phyloP scores from a whole-genome alignment of 495 filamentous ascomycete species.

The Penicillium riverlandense region DNA sequence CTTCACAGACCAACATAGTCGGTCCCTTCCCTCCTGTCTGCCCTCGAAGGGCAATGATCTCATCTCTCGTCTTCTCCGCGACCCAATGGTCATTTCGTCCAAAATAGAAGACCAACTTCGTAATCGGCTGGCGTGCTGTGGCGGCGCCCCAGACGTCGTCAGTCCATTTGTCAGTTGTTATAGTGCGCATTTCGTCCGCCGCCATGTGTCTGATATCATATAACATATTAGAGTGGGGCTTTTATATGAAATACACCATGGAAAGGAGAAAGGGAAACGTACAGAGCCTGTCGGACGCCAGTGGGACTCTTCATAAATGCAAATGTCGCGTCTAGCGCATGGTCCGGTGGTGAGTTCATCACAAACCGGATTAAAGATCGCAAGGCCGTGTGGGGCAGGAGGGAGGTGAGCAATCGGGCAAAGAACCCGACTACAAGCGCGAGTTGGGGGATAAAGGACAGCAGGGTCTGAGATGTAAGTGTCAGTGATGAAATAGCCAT shows the following conservation, averaged over 20 bases:
- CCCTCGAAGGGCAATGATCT: slow-evolving; percentile 54
- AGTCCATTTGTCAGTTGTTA: slow-evolving; percentile 71
- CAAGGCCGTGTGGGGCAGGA: slow-evolving; percentile 39
- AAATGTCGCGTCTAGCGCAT: slow-evolving; percentile 54
- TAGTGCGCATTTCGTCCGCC: slow-evolving; percentile 67
- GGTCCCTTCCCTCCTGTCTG: slow-evolving; percentile 42
- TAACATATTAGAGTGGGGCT: background rate
- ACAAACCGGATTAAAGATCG: slow-evolving; percentile 35
- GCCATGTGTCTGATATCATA: slow-evolving; percentile 46
- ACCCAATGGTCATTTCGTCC: slow-evolving; percentile 78
- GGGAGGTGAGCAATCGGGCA: slow-evolving; percentile 36
- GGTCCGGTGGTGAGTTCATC: slow-evolving; percentile 43
- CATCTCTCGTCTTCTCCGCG: slow-evolving; percentile 64
- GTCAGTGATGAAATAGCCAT: background rate
- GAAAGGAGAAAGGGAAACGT: slow-evolving; percentile 19
- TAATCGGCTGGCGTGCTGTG: slow-evolving; percentile 35
- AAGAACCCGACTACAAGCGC: slow-evolving; percentile 45
- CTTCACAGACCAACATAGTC: slow-evolving; percentile 65
- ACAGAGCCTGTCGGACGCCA: slow-evolving; percentile 66
- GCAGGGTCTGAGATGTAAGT: slow-evolving; percentile 15
- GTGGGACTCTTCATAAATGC: slow-evolving; percentile 54
- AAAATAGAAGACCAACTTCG: slow-evolving; percentile 74
- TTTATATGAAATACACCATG: background rate
- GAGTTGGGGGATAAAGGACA: slow-evolving; percentile 48
- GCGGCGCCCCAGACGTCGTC: slow-evolving; percentile 69